These are phyloP conservation scores for Parsonsia alboflavescens DNA, from an alignment of 257 asterid species.

Conservation along the genomic window DNA sequence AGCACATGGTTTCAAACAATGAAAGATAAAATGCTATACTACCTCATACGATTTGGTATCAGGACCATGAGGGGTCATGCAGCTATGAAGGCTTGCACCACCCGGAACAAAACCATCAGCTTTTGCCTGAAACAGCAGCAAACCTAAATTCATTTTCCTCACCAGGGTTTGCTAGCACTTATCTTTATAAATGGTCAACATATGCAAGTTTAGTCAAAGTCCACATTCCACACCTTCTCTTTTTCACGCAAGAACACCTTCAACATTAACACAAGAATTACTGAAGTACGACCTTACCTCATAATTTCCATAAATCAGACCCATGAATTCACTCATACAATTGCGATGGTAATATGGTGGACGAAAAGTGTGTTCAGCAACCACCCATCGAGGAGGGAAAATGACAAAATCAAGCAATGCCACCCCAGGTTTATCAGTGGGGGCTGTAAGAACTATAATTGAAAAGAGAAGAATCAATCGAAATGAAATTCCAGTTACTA, in stretches of 20 bases:
- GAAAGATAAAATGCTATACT: slow-evolving; percentile 9
- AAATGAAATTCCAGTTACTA: neutral
- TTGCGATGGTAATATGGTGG: slow-evolving; percentile 98
- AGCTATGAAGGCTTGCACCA: slow-evolving; percentile 97
- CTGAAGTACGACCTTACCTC: slow-evolving; percentile 50
- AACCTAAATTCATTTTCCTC: neutral
- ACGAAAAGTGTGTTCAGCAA: slow-evolving; percentile 95
- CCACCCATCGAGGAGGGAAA: slow-evolving; percentile 96
- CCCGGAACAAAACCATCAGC: slow-evolving; percentile 96
- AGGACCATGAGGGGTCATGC: slow-evolving; percentile 99
- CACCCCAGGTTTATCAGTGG: slow-evolving; percentile 88
- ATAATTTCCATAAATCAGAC: slow-evolving; percentile 80
- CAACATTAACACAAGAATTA: neutral
- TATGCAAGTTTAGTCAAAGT: neutral
- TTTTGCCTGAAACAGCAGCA: slow-evolving; percentile 67
- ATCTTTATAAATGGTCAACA: neutral
- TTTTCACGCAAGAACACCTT: neutral
- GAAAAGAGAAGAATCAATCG: slow-evolving; percentile 4
- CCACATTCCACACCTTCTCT: neutral
- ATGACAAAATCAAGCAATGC: slow-evolving; percentile 97
- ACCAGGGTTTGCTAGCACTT: neutral
- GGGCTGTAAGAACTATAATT: slow-evolving; percentile 88
- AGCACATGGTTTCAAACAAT: too few relatives aligned
- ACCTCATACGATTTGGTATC: slow-evolving; percentile 96
- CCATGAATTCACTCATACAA: slow-evolving; percentile 99